Evolutionary conservation across 176 grass and related monocot genomes (phyloP).

Genomic region (Luzula sylvatica): DNA sequence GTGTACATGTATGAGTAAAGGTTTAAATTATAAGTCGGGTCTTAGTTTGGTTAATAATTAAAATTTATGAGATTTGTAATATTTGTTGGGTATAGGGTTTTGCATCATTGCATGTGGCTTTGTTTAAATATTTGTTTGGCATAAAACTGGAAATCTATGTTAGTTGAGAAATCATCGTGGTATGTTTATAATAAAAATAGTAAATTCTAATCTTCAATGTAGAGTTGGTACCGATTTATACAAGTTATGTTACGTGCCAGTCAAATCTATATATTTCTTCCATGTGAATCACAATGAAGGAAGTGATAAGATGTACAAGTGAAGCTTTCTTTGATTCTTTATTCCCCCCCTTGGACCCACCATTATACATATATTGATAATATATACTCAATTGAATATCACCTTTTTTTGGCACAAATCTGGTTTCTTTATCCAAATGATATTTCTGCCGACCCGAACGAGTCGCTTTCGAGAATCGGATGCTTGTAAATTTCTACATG

Average conservation of each 20-base stretch:
- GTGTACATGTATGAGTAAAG: constrained; percentile 14
- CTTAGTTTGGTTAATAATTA: constrained; percentile 19
- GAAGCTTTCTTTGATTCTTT: constrained; percentile 28
- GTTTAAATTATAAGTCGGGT: not conserved
- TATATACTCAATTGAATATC: no score
- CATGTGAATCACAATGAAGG: constrained; percentile 2
- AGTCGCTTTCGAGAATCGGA: not conserved
- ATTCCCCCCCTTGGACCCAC: not conserved
- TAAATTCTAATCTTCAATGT: no score
- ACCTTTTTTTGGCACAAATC: not conserved
- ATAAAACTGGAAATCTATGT: no score
- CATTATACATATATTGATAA: no score
- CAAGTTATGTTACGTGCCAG: no score
- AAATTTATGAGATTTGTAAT: constrained; percentile 19
- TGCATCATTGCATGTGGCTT: constrained; percentile 5
- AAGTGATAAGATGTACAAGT: not conserved
- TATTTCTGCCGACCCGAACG: not conserved
- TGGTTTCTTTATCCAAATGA: not conserved
- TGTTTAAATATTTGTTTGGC: no score
- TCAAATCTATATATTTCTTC: not conserved
- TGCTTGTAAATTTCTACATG: not conserved
- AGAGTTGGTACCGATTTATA: no score
- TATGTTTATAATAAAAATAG: not conserved
- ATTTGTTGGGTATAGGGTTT: constrained; percentile 10
- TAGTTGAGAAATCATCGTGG: no score